Evolutionary conservation across 1,139 yeast species (phyloP), one percentile per base, ranked within the genome.

Genomic region (Yamadazyma trypodendri): DNA sequence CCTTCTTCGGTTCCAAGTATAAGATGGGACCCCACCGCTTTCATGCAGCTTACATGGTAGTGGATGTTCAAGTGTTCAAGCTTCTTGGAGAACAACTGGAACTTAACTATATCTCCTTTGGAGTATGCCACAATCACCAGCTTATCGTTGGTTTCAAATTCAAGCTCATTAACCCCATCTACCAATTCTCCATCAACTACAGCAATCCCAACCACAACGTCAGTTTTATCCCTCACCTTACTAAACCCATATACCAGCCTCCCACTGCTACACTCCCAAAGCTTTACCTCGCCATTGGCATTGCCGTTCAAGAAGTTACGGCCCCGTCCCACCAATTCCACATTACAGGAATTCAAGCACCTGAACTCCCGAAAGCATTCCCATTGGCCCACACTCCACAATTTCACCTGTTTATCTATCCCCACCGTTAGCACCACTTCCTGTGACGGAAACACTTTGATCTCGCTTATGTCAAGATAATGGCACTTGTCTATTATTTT

Each of bases 241-340:
- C 41, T 38, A 36, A 79, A 67, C 3, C 60, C 56, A 43, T 70
- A 58, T 7, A 82, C 52, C 2, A 59, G 52, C 14, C 54, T 39
- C 0, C 81, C 86, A 2, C 73, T 54, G 0, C 85, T 82, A 51
- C 85, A 75, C 49, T 85, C 92, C 89, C 88, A 84, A 28, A 85
- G 50, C 32, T 61, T 64, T 2, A 81, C 63, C 0, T 73, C 54
- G 0, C 85, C 84, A 50, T 80, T 84, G 5, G 46, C 38, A 9
- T 78, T 69, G 3, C 76, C 63, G 2, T 77, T 71, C 20, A 82
- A 44, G 43, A 85, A 64, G 49, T 84, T 83, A 24, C 92, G 60
- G 2, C 94, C 94, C 14, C 76, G 58, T 0, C 79, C 88, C 21
- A 84, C 59, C 36, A 79, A 48, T 3, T 57, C 67, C 2, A 76